phyloP scores from a whole-genome alignment of 345 rosid species.

The Melaleuca alternifolia region DNA sequence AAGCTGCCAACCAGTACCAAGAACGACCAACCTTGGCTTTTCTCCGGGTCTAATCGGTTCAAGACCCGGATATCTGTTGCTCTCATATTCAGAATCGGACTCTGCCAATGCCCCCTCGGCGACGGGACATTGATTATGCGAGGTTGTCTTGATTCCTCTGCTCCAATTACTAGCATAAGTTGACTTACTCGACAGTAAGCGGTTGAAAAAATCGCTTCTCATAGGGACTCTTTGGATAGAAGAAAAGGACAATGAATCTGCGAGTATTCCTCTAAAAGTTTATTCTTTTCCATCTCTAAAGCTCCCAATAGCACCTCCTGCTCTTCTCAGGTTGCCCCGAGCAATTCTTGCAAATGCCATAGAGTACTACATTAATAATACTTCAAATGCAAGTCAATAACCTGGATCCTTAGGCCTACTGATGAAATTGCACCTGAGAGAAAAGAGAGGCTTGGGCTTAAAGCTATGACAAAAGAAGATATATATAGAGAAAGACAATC shows the following conservation, averaged over 20 bases:
- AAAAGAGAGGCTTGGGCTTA: not conserved
- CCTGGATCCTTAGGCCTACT: not conserved
- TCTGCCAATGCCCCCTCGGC: conserved; percentile 25
- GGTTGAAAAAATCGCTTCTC: conserved; percentile 1
- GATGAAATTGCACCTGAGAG: not conserved
- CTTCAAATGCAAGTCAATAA: not conserved
- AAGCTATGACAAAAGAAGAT: not conserved
- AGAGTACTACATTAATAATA: not conserved
- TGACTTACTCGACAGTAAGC: conserved; percentile 4
- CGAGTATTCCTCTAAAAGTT: not conserved
- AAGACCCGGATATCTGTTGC: conserved; percentile 30
- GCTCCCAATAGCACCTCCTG: conserved; percentile 17
- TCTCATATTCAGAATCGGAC: conserved; percentile 30
- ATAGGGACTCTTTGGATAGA: conserved; percentile 7
- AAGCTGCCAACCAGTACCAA: conserved; percentile 81
- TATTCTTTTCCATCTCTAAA: conserved; percentile 4
- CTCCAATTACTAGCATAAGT: conserved; percentile 17
- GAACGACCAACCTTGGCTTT: conserved; percentile 64
- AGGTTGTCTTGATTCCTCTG: conserved; percentile 43
- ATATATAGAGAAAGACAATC: not conserved
- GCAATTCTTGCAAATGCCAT: conserved; percentile 61
- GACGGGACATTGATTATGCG: conserved; percentile 17
- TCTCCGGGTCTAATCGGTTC: conserved; percentile 57
- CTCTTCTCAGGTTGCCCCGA: conserved; percentile 38
- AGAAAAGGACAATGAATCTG: conserved; percentile 1